Evolutionary conservation across 345 rosid species (phyloP).

Genomic region (Eucalyptus shirleyi): DNA sequence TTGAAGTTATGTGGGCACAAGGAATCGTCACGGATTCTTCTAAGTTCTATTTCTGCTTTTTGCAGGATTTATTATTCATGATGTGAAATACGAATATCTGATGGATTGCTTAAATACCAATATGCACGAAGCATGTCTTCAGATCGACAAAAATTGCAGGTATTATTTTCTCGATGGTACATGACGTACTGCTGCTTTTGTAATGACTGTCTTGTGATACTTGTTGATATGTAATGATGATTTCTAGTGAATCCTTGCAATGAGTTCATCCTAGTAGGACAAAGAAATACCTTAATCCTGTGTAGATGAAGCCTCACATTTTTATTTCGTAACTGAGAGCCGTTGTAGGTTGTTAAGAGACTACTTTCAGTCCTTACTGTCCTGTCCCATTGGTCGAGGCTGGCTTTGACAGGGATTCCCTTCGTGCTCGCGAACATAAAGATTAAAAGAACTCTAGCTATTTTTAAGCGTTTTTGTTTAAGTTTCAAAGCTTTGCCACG

Average conservation of each 20-base stretch:
- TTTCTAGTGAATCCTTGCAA: not conserved
- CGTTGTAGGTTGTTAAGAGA: not conserved
- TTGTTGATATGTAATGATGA: not conserved
- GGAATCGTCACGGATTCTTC: not conserved
- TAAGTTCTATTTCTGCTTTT: not conserved
- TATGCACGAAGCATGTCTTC: slow-evolving; percentile 51
- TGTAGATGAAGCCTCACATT: not conserved
- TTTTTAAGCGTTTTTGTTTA: no score
- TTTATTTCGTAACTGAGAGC: not conserved
- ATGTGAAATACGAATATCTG: slow-evolving; percentile 52
- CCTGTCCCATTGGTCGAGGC: not conserved
- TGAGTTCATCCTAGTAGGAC: not conserved
- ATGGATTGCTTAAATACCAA: slow-evolving; percentile 59
- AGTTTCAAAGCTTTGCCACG: no score
- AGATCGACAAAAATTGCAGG: slow-evolving; percentile 65
- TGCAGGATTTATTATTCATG: slow-evolving; percentile 10
- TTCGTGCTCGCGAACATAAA: no score
- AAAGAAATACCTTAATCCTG: not conserved
- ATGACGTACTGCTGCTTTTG: not conserved
- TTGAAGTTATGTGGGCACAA: slow-evolving; percentile 3
- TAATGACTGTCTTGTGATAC: not conserved
- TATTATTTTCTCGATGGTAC: not conserved
- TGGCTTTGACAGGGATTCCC: no score
- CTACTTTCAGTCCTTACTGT: not conserved
- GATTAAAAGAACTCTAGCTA: not conserved